Evolutionary conservation across 2,329 filamentous ascomycete genomes (phyloP).

Genomic region (Podosphaera xanthii): DNA sequence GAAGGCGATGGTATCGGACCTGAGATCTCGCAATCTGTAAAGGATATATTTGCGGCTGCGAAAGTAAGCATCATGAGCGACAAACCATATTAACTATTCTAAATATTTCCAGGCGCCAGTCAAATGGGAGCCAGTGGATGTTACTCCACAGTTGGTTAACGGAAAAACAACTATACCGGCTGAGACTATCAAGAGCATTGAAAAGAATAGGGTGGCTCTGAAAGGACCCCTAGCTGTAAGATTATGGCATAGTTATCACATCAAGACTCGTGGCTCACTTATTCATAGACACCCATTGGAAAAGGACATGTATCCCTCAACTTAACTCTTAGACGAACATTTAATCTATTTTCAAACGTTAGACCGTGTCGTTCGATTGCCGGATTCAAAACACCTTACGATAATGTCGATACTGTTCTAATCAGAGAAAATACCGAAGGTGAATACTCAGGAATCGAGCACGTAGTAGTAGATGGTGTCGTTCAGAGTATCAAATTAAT

Average conservation of each 20-base stretch:
- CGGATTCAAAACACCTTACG: constrained; percentile 96
- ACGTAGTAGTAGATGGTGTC: constrained; percentile 90
- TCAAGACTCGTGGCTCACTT: constrained; percentile 2
- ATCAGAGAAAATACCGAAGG: constrained; percentile 99
- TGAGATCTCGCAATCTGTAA: constrained; percentile 92
- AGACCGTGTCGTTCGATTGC: constrained; percentile 92
- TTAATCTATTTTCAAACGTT: constrained; percentile 99
- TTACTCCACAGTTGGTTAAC: constrained; percentile 79
- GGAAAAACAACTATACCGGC: constrained; percentile 91
- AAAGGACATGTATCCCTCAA: constrained; percentile 99
- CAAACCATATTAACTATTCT: constrained; percentile 5
- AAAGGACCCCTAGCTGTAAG: constrained; percentile 91
- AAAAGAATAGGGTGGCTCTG: constrained; percentile 87
- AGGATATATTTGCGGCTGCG: constrained; percentile 93
- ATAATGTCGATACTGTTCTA: constrained; percentile 86
- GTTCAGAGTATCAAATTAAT: constrained; percentile 99
- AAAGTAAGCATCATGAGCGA: constrained; percentile 33
- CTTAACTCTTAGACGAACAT: constrained; percentile 91
- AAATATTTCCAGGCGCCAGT: constrained; percentile 45
- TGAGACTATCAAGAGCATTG: constrained; percentile 78
- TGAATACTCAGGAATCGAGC: constrained; percentile 98
- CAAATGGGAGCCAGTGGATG: constrained; percentile 92
- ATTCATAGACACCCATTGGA: constrained; percentile 60
- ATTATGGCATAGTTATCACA: constrained; percentile 10
- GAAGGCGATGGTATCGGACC: constrained; percentile 98